Evolutionary conservation across 805 yeast species (phyloP), one percentile per base, ranked within the genome.

Genomic region (Saturnispora dispora): DNA sequence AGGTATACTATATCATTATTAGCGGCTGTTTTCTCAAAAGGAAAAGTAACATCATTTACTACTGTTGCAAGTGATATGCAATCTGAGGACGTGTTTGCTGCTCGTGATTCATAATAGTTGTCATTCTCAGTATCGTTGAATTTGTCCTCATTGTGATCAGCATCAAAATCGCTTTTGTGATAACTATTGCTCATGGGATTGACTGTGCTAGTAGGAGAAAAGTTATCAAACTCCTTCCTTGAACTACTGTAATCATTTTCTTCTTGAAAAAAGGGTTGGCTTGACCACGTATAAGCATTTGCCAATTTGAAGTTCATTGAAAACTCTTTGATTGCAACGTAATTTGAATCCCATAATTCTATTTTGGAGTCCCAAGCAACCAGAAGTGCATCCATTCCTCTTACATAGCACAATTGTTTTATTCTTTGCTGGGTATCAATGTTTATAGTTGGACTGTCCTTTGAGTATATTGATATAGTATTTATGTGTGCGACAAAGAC

Each of bases 41-140:
- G 37, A 30, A 35, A 4, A 4, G 22, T 33, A 10, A 43, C 33
- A 33, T 42, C 39, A 5, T 51, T 42, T n/a, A 30, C 56, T 28
- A 61, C 59, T 1, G 68, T 64, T 13, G 69, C 69, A 40, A 66
- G 50, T 2, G 70, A 65, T 17, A 67, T 61, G 13, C 67, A 57
- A 47, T 66, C 70, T 25, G 59, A 57, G 42, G 58, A 63, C 15
- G 55, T 50, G 4, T 48, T 41, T 15, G 41, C n/a, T 3, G 35
- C 46, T 17, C 17, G 20, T 22, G 18, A 20, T 11, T 40, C 46
- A 13, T 40, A 13, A 40, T 13, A 22, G 15, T 22, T 23, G 18
- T 20, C 44, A 30, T 8, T 17, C 5, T 27, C 35, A 22, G 23
- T 39, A 30, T 47, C 9, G 17, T 25, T 40, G 8, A 15, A 28